These are phyloP conservation scores for Magnusiomyces suaveolens DNA, from an alignment of 1,139 yeast species.

Conservation along the genomic window DNA sequence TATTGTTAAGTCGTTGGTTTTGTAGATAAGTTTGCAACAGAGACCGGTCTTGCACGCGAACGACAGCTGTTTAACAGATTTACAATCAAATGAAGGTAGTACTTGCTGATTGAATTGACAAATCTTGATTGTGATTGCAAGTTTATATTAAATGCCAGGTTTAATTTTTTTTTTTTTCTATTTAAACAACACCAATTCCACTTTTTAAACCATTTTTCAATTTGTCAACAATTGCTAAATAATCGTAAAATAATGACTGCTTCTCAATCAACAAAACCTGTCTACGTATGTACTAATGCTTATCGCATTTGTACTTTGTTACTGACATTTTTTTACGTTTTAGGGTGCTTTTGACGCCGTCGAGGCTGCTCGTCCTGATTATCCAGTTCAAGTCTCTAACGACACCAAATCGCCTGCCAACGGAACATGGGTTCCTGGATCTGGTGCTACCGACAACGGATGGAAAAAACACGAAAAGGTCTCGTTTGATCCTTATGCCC, in stretches of 20 bases:
- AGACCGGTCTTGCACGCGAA: too few species aligned
- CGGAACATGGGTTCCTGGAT: conserved; percentile 40
- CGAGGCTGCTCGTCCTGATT: conserved; percentile 19
- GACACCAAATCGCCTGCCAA: conserved; percentile 23
- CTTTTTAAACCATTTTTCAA: background rate
- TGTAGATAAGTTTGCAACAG: too few species aligned
- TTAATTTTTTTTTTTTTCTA: background rate
- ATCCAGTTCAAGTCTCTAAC: conserved; percentile 18
- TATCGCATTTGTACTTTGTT: too few species aligned
- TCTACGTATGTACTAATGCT: background rate
- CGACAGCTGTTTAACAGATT: too few species aligned
- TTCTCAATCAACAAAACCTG: background rate
- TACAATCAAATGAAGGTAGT: too few species aligned
- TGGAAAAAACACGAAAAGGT: conserved; percentile 39
- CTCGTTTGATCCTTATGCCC: conserved; percentile 42
- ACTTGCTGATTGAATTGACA: too few species aligned
- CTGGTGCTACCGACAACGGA: conserved; percentile 37
- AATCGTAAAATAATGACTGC: too few species aligned
- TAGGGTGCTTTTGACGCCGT: conserved; percentile 13
- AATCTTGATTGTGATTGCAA: too few species aligned
- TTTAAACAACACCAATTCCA: background rate
- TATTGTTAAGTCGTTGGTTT: too few species aligned
- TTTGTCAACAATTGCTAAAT: background rate
- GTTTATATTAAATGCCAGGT: too few species aligned
- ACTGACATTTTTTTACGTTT: background rate